Conservation (phyloP, 2,329 filamentous ascomycete genomes). For the Reticulascus tulasneorum region DNA sequence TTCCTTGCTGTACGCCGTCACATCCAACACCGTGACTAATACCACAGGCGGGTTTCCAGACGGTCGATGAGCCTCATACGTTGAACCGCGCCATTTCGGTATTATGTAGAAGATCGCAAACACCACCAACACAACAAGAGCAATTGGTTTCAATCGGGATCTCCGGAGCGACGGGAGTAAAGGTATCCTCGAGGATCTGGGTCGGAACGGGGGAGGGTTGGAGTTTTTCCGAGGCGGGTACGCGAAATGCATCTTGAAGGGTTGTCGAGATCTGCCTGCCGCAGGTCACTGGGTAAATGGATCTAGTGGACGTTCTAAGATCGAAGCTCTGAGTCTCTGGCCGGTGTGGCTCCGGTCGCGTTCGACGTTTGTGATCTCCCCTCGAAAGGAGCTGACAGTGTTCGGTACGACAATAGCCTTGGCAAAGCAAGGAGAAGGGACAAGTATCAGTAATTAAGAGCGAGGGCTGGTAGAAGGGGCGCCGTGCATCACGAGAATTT, state of each 20-base stretch:
- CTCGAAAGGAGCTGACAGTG: conserved; percentile 12
- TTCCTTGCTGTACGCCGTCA: conserved; percentile 54
- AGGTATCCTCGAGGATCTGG: conserved; percentile 48
- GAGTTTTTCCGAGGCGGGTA: conserved; percentile 82
- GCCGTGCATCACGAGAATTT: conserved; percentile 5
- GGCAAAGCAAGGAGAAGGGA: conserved; percentile 7
- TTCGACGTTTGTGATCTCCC: too few species aligned
- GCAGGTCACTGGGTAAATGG: too few species aligned
- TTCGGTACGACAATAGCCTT: conserved; percentile 10
- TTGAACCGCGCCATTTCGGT: conserved; percentile 22
- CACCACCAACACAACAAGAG: conserved; percentile 49
- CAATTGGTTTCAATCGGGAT: conserved; percentile 57
- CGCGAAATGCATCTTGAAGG: conserved; percentile 73
- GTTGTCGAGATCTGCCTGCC: too few species aligned
- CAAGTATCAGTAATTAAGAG: conserved; percentile 12
- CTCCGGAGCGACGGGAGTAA: conserved; percentile 52
- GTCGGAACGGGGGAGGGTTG: conserved; percentile 67
- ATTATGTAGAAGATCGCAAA: conserved; percentile 60
- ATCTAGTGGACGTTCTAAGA: too few species aligned
- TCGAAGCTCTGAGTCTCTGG: too few species aligned
- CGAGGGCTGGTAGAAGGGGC: conserved; percentile 2
- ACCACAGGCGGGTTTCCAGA: conserved; percentile 63
- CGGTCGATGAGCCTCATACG: conserved; percentile 25
- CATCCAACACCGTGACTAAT: conserved; percentile 81
- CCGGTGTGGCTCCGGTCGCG: too few species aligned